Evolutionary conservation across 2,329 filamentous ascomycete genomes (phyloP).

Genomic region (Cyphellophora attinorum): DNA sequence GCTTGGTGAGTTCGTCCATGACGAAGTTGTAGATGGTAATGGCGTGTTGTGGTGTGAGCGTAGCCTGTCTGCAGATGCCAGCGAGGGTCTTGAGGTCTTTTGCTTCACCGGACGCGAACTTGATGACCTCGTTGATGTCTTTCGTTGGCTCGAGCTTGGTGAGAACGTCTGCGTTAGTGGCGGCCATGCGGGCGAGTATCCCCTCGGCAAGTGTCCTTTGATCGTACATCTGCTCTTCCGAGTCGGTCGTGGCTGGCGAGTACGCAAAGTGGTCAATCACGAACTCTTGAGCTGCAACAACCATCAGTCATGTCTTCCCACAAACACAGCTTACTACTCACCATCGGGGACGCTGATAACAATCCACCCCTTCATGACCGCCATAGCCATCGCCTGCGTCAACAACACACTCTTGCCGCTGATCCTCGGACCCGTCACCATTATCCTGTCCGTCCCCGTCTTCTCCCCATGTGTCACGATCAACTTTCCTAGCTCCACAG

Average conservation of each 20-base stretch:
- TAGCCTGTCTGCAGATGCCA: constrained; percentile 58
- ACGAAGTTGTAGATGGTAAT: constrained; percentile 74
- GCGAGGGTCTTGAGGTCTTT: constrained; percentile 51
- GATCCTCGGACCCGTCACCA: constrained; percentile 63
- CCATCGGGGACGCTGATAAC: constrained; percentile 86
- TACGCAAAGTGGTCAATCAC: constrained; percentile 76
- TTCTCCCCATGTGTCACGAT: constrained; percentile 43
- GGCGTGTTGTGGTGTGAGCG: constrained; percentile 65
- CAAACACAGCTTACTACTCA: constrained; percentile 40
- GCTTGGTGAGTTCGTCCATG: constrained; percentile 64
- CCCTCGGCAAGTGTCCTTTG: constrained; percentile 70
- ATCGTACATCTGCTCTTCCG: constrained; percentile 50
- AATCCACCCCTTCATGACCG: constrained; percentile 73
- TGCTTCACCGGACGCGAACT: constrained; percentile 28
- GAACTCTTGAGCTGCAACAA: constrained; percentile 64
- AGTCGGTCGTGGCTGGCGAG: constrained; percentile 35
- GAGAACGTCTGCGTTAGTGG: constrained; percentile 62
- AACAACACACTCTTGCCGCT: constrained; percentile 82
- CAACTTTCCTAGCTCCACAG: constrained; percentile 56
- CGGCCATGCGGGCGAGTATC: constrained; percentile 62
- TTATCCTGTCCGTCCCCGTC: constrained; percentile 30
- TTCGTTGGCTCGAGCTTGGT: constrained; percentile 40
- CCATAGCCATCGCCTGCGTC: constrained; percentile 74
- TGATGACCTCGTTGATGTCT: constrained; percentile 47
- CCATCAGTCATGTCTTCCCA: too few relatives aligned